These are phyloP conservation scores for Lepiota brunneoincarnata DNA, from an alignment of 768 basidiomycete species.

Conservation along the genomic window DNA sequence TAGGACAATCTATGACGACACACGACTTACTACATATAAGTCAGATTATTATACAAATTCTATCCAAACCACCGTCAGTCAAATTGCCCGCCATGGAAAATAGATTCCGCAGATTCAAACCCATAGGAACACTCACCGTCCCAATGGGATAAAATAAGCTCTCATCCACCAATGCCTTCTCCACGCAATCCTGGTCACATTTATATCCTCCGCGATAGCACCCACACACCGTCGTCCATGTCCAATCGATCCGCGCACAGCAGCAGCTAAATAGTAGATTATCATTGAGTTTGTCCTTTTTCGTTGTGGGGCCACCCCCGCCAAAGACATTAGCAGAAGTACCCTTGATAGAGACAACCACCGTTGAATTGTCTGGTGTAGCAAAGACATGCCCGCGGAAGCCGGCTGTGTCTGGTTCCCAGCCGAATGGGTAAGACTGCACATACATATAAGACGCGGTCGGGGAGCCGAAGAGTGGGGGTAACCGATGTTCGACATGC, in stretches of 20 bases:
- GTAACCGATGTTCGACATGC: too few relatives aligned
- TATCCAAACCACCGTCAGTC: slow-evolving; percentile 27
- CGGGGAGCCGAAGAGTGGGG: not conserved
- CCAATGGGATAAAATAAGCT: slow-evolving; percentile 89
- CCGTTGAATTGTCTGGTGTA: slow-evolving; percentile 74
- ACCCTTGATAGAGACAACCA: slow-evolving; percentile 91
- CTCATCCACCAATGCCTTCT: slow-evolving; percentile 70
- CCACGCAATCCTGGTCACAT: slow-evolving; percentile 80
- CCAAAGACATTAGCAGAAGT: slow-evolving; percentile 79
- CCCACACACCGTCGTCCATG: slow-evolving; percentile 92
- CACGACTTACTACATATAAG: slow-evolving; percentile 70
- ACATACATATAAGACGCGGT: not conserved
- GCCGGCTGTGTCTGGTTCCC: slow-evolving; percentile 86
- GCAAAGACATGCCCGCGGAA: slow-evolving; percentile 92
- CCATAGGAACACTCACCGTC: slow-evolving; percentile 52
- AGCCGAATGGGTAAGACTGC: slow-evolving; percentile 83
- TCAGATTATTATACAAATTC: slow-evolving; percentile 94
- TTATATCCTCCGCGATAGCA: slow-evolving; percentile 80
- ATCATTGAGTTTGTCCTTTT: slow-evolving; percentile 93
- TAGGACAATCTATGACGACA: not conserved
- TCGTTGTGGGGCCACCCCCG: slow-evolving; percentile 77
- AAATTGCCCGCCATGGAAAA: not conserved
- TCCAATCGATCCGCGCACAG: slow-evolving; percentile 89
- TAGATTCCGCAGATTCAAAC: not conserved
- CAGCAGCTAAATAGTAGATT: slow-evolving; percentile 93